phyloP scores from a whole-genome alignment of 768 basidiomycete genomes.

The Harrya chromipes region DNA sequence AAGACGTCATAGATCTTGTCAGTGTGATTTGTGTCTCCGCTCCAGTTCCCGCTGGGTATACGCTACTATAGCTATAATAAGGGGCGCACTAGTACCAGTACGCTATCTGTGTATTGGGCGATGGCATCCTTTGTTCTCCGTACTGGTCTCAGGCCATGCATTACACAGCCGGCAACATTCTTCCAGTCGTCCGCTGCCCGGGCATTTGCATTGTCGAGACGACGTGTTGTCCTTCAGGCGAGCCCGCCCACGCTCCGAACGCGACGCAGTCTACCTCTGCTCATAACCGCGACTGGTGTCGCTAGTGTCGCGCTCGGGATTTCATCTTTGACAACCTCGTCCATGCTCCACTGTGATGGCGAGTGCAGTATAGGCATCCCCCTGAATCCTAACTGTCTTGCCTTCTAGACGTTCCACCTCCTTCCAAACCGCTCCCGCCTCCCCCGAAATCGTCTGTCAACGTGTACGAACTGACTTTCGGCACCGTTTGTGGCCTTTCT shows the following conservation, averaged over 20 bases:
- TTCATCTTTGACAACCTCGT: slow-evolving; percentile 32
- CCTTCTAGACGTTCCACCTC: slow-evolving; percentile 8
- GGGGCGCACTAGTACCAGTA: too few relatives aligned
- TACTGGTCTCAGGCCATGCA: slow-evolving; percentile 15
- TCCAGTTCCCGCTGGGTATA: too few relatives aligned
- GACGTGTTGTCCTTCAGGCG: background rate
- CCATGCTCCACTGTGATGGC: slow-evolving; percentile 54
- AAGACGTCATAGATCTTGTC: too few relatives aligned
- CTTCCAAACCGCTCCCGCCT: slow-evolving; percentile 29
- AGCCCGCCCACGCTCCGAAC: slow-evolving; percentile 4
- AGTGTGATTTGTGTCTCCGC: too few relatives aligned
- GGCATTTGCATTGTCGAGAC: slow-evolving; percentile 3
- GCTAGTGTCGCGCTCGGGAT: slow-evolving; percentile 46
- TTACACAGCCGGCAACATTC: slow-evolving; percentile 3
- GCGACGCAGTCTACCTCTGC: slow-evolving; percentile 10
- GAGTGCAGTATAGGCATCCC: slow-evolving; percentile 12
- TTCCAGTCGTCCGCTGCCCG: background rate
- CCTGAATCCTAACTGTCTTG: slow-evolving; percentile 4
- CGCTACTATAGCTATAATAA: too few relatives aligned
- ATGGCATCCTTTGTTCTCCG: slow-evolving; percentile 17
- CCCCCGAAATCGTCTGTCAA: slow-evolving; percentile 76
- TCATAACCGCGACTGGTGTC: slow-evolving; percentile 33
- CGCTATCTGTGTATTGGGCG: too few relatives aligned
- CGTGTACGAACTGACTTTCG: slow-evolving; percentile 80
- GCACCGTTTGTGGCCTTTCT: slow-evolving; percentile 84